Base-by-base conservation (phyloP, 805 yeast species). In the Candida oleophila region DNA sequence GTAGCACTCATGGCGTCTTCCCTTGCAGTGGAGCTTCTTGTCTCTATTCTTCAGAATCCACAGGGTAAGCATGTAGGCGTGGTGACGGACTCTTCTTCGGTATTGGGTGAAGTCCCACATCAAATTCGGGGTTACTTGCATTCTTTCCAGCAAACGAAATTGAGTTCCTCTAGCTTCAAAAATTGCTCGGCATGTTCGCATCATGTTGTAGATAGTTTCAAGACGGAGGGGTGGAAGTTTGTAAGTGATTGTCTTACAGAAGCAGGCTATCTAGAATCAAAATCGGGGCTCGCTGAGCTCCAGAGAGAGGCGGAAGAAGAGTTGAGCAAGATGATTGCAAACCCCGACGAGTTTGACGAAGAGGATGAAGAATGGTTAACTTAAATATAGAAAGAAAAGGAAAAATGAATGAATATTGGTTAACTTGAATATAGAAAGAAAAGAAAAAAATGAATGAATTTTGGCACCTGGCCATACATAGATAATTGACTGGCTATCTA, bases 1-100 rank as follows among this genome's bases (percentile, higher is more conserved):
- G 91, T 87, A 1, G 96, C 99, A 0, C 69, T 87, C 56, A 69
- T 89, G 66, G 97, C 98, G 0, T 80, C 96, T 0, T 81, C 97
- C 0, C 68, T 84, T 33, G 96, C 96, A 0, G 96, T 88, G 1
- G 99, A 94, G 61, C 66, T 94, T 4, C 59, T 89, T 50, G 87
- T 87, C 0, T 80, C 94, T 1, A 50, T 88, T 0, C 56, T 89
- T 35, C 97, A 92, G 61, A 85, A 84, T 54, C 81, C 81, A 0
- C 61, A 66, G 4, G 71, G 71, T 18, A 78, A 77, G 20, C 55
- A 59, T 21, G 83, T 83, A 0, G 73, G 66, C 12, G 39, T 56
- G n/a, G 22, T 46, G 12, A 49, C 55, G 12, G 64, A 55, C 4
- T 55, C 58, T 12, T 9, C 21, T 7, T 69, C 78, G 1, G 64